These are phyloP conservation scores for Camelina hispida DNA, from an alignment of 345 rosid genomes.

Conservation along the genomic window DNA sequence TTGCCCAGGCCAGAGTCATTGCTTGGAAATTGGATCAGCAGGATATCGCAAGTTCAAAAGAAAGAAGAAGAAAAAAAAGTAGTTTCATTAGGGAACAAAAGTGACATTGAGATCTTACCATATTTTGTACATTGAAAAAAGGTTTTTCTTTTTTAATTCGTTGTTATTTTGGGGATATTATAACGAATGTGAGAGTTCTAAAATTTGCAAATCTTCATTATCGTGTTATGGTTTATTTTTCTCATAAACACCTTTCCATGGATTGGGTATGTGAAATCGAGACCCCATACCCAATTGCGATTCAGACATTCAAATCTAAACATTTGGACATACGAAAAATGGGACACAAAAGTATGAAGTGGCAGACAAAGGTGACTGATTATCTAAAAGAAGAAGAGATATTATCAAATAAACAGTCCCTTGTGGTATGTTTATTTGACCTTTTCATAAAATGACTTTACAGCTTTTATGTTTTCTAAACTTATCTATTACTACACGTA, in stretches of 20 bases:
- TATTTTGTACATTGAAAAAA: constrained; percentile 38
- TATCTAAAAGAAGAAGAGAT: constrained; percentile 5
- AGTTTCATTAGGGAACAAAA: constrained; percentile 27
- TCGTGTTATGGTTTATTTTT: neutral
- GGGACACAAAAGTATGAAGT: constrained; percentile 13
- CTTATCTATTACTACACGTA: constrained; percentile 16
- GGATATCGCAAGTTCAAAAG: constrained; percentile 8
- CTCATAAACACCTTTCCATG: neutral
- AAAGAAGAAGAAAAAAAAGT: neutral
- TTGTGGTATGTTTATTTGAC: constrained; percentile 38
- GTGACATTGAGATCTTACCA: constrained; percentile 32
- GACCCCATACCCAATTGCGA: neutral
- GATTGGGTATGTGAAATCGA: constrained; percentile 9
- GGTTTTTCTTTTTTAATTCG: neutral
- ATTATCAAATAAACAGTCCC: constrained; percentile 35
- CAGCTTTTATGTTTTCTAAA: constrained; percentile 31
- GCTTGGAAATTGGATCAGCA: constrained; percentile 32
- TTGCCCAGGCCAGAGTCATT: constrained; percentile 34
- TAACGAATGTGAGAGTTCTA: constrained; percentile 21
- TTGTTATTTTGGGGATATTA: constrained; percentile 35
- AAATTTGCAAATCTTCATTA: constrained; percentile 15
- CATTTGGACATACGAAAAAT: constrained; percentile 19
- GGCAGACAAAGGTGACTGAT: constrained; percentile 42
- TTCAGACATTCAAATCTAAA: neutral
- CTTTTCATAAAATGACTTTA: constrained; percentile 31